phyloP scores from a whole-genome alignment of 352 stramenopile species.

The Blastocystis sp. region DNA sequence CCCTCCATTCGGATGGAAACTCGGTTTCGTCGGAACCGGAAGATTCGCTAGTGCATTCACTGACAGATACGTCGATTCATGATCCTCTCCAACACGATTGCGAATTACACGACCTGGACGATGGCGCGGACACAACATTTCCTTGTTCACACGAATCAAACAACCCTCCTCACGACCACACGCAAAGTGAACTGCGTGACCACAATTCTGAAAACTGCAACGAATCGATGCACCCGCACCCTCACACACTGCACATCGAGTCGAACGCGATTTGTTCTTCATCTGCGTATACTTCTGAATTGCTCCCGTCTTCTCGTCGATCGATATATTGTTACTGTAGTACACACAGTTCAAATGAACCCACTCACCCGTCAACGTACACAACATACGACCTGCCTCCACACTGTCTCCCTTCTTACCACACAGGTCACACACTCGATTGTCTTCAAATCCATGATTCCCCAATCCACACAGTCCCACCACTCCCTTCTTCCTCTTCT shows the following conservation, averaged over 20 bases:
- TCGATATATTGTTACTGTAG: not conserved
- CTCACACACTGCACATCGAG: not conserved
- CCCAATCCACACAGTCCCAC: not conserved
- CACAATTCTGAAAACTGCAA: not conserved
- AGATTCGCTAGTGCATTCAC: not conserved
- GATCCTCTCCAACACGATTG: not conserved
- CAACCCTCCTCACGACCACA: conserved; percentile 9
- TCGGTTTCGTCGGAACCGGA: not conserved
- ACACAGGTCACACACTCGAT: not conserved
- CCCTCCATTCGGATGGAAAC: not conserved
- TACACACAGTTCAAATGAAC: conserved; percentile 38
- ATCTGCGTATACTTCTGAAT: conserved; percentile 24
- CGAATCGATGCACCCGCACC: not conserved
- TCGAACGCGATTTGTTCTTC: conserved; percentile 1
- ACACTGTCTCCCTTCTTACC: not conserved
- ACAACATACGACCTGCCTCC: not conserved
- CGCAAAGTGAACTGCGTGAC: not conserved
- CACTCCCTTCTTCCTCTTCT: not conserved
- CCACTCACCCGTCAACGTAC: conserved; percentile 1
- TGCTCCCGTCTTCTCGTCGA: not conserved
- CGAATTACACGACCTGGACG: not conserved
- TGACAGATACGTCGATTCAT: not conserved
- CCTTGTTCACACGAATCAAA: conserved; percentile 20
- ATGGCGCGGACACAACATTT: not conserved
- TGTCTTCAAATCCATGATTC: not conserved